Conservation (phyloP, 352 stramenopile species). For the Phytophthora pini region DNA sequence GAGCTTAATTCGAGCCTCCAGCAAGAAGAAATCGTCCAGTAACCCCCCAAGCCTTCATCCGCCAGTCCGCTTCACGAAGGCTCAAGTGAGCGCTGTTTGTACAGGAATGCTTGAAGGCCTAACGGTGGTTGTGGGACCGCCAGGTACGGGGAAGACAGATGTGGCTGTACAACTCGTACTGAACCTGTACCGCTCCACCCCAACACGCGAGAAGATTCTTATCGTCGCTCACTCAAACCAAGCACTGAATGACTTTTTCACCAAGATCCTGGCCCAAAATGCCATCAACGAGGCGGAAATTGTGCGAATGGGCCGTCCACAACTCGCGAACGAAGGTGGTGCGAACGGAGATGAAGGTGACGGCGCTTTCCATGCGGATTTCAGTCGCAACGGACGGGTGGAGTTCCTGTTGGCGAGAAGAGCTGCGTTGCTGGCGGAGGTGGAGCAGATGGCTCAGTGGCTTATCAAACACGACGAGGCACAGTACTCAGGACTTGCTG, state of each 20-base stretch:
- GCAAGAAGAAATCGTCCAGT: slow-evolving; percentile 17
- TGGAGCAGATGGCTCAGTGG: slow-evolving; percentile 92
- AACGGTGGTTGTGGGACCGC: slow-evolving; percentile 94
- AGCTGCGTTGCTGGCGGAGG: slow-evolving; percentile 89
- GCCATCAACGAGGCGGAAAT: slow-evolving; percentile 86
- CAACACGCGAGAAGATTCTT: slow-evolving; percentile 89
- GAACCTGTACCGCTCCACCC: slow-evolving; percentile 91
- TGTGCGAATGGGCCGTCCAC: slow-evolving; percentile 84
- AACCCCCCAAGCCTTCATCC: background rate
- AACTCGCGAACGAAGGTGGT: slow-evolving; percentile 12
- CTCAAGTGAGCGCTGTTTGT: slow-evolving; percentile 93
- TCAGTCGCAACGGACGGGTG: slow-evolving; percentile 94
- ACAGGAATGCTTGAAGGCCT: slow-evolving; percentile 93
- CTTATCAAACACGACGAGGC: slow-evolving; percentile 62
- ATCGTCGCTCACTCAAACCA: slow-evolving; percentile 96
- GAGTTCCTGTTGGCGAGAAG: slow-evolving; percentile 74
- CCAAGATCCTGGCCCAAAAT: slow-evolving; percentile 91
- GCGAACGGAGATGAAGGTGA: slow-evolving; percentile 43
- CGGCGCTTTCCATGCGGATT: slow-evolving; percentile 93
- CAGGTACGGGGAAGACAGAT: slow-evolving; percentile 96
- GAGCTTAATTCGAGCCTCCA: slow-evolving; percentile 46
- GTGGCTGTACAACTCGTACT: slow-evolving; percentile 95
- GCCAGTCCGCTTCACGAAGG: slow-evolving; percentile 89
- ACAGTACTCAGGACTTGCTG: slow-evolving; percentile 55
- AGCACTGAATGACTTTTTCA: slow-evolving; percentile 96